Conservation (phyloP, 176 grass and related monocot species). For the Oryza longistaminata region DNA sequence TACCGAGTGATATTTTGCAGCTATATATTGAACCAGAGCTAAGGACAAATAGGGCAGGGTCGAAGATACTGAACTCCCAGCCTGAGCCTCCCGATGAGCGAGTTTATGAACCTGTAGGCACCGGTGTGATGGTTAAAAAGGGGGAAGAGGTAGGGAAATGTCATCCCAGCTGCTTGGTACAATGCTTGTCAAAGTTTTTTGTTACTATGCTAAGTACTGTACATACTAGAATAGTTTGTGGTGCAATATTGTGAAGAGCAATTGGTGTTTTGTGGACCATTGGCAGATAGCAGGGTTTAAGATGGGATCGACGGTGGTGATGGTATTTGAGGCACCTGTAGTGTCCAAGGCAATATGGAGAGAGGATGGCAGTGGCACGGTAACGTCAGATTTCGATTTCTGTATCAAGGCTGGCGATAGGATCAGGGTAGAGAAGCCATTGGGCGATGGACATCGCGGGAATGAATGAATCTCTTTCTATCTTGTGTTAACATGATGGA, state of each 20-base stretch:
- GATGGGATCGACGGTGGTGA: constrained; percentile 79
- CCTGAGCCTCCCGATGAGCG: constrained; percentile 46
- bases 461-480: background rate
- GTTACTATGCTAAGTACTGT: too few species aligned
- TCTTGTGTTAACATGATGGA: too few species aligned
- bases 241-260: background rate
- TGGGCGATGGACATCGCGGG: constrained; percentile 51
- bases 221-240: background rate
- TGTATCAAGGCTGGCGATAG: constrained; percentile 62
- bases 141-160: constrained; percentile 35
- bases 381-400: constrained; percentile 55
- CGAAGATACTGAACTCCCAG: constrained; percentile 35
- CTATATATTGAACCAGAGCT: constrained; percentile 66
- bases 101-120: constrained; percentile 53
- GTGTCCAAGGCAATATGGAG: constrained; percentile 17
- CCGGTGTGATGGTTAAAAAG: constrained; percentile 57
- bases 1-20: constrained; percentile 30
- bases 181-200: background rate
- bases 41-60: constrained; percentile 50
- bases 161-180: background rate
- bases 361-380: constrained; percentile 11
- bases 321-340: constrained; percentile 85
- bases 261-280: background rate
- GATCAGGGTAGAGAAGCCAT: constrained; percentile 76
- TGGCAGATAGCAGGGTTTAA: constrained; percentile 69